A percentile compares a stretch with the other conserved stretches of the same genome.
phyloP scores from a whole-genome alignment of 2,329 filamentous ascomycete species.

The Colletotrichum horii region DNA sequence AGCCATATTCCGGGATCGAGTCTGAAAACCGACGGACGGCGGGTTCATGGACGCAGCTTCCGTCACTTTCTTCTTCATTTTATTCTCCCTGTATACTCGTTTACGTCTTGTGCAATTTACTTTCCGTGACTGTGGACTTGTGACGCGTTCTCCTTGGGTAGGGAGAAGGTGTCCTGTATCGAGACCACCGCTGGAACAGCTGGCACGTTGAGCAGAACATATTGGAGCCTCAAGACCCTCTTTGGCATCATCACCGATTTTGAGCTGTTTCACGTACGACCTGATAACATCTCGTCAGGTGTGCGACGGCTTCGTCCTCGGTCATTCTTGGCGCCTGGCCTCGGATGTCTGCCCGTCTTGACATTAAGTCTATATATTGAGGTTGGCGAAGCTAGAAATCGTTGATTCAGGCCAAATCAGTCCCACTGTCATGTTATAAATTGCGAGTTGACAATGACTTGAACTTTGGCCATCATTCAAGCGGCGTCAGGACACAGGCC shows the following conservation, averaged over 20 bases:
- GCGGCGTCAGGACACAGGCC: fast-evolving
- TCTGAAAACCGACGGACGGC: no score
- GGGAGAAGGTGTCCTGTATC: no score
- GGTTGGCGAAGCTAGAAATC: fast-evolving
- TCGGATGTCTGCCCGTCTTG: neutral
- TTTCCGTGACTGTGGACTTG: no score
- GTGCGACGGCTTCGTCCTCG: fast-evolving
- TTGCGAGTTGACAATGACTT: neutral
- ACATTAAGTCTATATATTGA: neutral
- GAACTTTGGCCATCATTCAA: neutral
- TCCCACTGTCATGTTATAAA: no score
- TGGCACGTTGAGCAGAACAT: no score
- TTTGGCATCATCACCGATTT: no score
- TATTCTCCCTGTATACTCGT: neutral
- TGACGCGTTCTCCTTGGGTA: no score
- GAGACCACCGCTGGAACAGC: no score
- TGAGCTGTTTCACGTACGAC: no score
- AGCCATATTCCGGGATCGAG: no score
- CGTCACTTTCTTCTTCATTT: neutral
- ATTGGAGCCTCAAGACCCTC: no score
- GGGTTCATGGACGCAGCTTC: no score
- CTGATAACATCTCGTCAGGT: neutral
- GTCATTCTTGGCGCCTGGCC: neutral
- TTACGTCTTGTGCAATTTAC: neutral
- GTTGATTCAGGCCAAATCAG: neutral